Evolutionary conservation across 2,329 filamentous ascomycete species (phyloP).

Genomic region (Myriangium duriaei): DNA sequence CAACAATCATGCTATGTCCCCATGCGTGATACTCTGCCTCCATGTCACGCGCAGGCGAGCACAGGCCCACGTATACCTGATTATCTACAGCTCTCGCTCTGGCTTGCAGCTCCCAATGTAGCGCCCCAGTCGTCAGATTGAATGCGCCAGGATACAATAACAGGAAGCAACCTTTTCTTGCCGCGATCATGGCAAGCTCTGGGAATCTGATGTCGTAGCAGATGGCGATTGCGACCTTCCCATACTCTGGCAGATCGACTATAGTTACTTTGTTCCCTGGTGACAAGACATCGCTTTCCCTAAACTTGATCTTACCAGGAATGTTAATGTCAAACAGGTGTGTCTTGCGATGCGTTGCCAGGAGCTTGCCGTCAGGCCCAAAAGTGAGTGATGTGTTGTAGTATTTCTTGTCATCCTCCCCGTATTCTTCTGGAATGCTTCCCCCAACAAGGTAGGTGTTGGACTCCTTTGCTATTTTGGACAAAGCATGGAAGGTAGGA

Average conservation of each 20-base stretch:
- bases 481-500: slow-evolving; percentile 76
- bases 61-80: slow-evolving; percentile 85
- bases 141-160: slow-evolving; percentile 94
- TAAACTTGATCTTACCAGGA: slow-evolving; percentile 84
- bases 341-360: slow-evolving; percentile 85
- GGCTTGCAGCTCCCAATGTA: slow-evolving; percentile 82
- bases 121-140: slow-evolving; percentile 79
- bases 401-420: slow-evolving; percentile 52
- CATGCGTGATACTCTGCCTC: slow-evolving; percentile 72
- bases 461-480: slow-evolving; percentile 65
- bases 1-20: slow-evolving; percentile 79
- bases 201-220: slow-evolving; percentile 98
- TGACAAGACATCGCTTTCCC: slow-evolving; percentile 77
- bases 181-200: slow-evolving; percentile 79
- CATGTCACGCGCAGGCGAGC: slow-evolving; percentile 76
- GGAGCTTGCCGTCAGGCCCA: slow-evolving; percentile 58
- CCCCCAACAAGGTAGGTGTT: slow-evolving; percentile 76
- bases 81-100: slow-evolving; percentile 83
- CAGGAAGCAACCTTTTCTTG: slow-evolving; percentile 72
- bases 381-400: slow-evolving; percentile 91
- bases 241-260: slow-evolving; percentile 77
- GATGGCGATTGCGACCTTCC: slow-evolving; percentile 76
- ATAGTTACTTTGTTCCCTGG: slow-evolving; percentile 78
- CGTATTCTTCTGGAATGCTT: slow-evolving; percentile 84
- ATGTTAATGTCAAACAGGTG: slow-evolving; percentile 98